Conservation (phyloP, 2,329 filamentous ascomycete genomes). For the Alternaria sp. region DNA sequence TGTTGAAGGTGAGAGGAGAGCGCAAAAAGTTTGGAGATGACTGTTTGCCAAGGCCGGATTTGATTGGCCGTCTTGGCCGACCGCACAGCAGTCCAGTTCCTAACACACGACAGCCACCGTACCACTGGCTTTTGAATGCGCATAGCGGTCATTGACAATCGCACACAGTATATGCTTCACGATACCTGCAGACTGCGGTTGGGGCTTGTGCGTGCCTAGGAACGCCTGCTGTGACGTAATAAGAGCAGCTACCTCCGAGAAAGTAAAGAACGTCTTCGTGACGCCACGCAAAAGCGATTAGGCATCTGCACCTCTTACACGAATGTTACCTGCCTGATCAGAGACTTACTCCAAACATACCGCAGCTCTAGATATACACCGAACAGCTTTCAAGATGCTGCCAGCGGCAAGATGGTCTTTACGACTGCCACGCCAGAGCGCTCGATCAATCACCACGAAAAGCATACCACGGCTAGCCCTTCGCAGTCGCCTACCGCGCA, state of each 20-base stretch:
- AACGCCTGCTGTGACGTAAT: constrained; percentile 14
- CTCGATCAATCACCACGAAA: constrained; percentile 33
- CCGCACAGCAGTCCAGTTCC: neutral
- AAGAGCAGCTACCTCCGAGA: neutral
- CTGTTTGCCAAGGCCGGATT: constrained; percentile 12
- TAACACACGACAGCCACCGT: neutral
- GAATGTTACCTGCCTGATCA: neutral
- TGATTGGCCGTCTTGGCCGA: constrained; percentile 7
- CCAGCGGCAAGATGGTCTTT: constrained; percentile 35
- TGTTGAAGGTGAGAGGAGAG: constrained; percentile 7
- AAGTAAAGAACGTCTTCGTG: neutral
- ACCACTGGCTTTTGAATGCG: neutral
- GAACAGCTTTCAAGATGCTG: constrained; percentile 28
- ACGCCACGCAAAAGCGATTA: constrained; percentile 7
- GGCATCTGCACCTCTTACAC: neutral
- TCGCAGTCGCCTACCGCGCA: constrained; percentile 31
- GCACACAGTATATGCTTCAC: neutral
- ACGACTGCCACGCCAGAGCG: constrained; percentile 31
- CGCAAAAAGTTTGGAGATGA: constrained; percentile 10
- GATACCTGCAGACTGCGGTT: neutral
- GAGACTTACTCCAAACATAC: neutral
- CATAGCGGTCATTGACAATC: neutral
- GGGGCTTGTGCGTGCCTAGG: neutral
- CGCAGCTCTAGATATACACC: neutral
- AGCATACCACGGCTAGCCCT: constrained; percentile 27